Conservation (phyloP, 306 rosid genomes). For the Sphenostylis stenocarpa region DNA sequence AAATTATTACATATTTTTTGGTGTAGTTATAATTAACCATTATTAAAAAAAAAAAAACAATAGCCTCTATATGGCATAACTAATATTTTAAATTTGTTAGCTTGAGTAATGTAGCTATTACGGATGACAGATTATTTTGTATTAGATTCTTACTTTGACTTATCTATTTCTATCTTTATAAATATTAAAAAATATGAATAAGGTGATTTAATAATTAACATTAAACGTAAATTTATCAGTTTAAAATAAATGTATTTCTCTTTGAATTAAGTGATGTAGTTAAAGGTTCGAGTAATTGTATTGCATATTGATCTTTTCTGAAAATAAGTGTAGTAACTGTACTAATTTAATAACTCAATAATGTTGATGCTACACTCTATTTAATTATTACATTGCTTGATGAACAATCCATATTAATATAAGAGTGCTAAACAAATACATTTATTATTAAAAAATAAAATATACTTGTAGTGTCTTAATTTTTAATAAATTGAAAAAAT, state of each 20-base stretch:
- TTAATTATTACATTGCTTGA: too few species aligned
- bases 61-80: not conserved
- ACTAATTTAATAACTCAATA: not conserved
- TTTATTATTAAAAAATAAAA: too few species aligned
- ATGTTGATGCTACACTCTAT: too few species aligned
- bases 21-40: not conserved
- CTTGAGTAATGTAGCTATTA: not conserved
- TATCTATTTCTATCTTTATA: not conserved
- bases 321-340: not conserved
- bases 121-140: not conserved
- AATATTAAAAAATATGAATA: not conserved
- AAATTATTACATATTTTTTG: not conserved
- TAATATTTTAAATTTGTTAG: not conserved
- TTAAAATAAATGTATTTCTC: not conserved
- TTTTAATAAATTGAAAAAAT: too few species aligned
- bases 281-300: not conserved
- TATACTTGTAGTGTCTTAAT: too few species aligned
- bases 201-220: not conserved
- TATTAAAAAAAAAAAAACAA: too few species aligned
- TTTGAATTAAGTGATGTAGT: not conserved
- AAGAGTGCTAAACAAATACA: too few species aligned
- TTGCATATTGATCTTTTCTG: not conserved
- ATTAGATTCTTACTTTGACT: not conserved
- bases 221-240: not conserved
- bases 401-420: too few species aligned